Conservation (phyloP, 1,284 basidiomycete genomes). For the Vanrija pseudolonga region DNA sequence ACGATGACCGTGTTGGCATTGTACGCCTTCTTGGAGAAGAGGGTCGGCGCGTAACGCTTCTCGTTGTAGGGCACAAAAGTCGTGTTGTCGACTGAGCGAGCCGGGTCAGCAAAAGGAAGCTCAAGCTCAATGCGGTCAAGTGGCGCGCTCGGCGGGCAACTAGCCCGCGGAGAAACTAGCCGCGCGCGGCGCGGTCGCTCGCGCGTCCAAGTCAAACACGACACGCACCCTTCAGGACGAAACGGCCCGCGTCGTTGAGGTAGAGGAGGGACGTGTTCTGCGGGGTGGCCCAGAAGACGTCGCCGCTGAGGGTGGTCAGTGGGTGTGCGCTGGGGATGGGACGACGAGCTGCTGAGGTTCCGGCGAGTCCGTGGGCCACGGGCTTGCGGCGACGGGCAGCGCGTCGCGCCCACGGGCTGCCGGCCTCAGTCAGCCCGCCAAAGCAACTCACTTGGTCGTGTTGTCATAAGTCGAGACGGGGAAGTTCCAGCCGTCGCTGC, state of each 20-base stretch:
- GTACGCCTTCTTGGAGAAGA: conserved; percentile 59
- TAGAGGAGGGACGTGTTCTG: conserved; percentile 47
- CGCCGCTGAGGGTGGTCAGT: conserved; percentile 54
- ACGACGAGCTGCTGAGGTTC: background rate
- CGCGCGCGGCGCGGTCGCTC: conserved; percentile 13
- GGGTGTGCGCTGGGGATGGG: background rate
- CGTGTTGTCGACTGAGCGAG: conserved; percentile 28
- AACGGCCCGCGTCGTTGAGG: conserved; percentile 65
- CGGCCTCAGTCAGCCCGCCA: no score
- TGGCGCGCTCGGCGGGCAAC: no score
- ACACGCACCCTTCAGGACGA: conserved; percentile 74
- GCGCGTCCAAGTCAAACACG: no score
- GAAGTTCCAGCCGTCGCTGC: conserved; percentile 27
- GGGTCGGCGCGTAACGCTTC: conserved; percentile 67
- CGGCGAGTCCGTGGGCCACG: no score
- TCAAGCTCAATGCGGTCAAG: background rate
- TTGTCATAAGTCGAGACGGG: conserved; percentile 35
- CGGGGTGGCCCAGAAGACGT: conserved; percentile 51
- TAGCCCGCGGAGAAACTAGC: conserved; percentile 6
- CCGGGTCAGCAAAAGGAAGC: background rate
- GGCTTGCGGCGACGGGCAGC: no score
- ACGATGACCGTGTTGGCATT: conserved; percentile 45
- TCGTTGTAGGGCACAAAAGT: conserved; percentile 52
- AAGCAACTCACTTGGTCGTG: conserved; percentile 38
- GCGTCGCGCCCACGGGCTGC: no score